phyloP scores from a whole-genome alignment of 2,329 filamentous ascomycete species.

The Juglanconis juglandina region DNA sequence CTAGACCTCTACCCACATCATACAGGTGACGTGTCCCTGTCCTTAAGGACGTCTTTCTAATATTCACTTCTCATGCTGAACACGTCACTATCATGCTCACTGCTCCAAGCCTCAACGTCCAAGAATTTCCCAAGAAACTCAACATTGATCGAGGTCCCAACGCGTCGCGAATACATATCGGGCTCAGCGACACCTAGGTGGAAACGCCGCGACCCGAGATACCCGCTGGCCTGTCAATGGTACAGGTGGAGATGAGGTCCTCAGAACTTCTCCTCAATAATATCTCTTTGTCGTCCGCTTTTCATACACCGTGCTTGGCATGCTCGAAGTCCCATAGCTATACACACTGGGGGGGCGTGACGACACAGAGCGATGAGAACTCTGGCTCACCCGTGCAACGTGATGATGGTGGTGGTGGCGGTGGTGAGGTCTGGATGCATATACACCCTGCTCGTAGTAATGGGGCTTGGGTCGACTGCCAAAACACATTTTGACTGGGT shows the following conservation, averaged over 20 bases:
- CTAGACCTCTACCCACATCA: too few species aligned
- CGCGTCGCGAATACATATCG: too few species aligned
- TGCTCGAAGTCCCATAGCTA: neutral
- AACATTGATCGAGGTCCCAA: too few species aligned
- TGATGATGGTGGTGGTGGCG: neutral
- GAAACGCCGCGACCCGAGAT: neutral
- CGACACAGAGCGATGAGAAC: neutral
- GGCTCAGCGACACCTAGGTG: too few species aligned
- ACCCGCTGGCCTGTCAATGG: too few species aligned
- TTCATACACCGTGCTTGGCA: neutral
- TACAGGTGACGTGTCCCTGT: too few species aligned
- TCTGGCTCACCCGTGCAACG: neutral
- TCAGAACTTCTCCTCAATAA: neutral
- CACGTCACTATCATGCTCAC: too few species aligned
- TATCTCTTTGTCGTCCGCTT: slow-evolving; percentile 2
- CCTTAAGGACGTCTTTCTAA: too few species aligned
- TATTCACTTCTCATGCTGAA: too few species aligned
- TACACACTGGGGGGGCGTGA: neutral
- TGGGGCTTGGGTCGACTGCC: neutral
- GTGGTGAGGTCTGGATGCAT: neutral
- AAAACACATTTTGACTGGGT: neutral
- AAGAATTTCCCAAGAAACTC: too few species aligned
- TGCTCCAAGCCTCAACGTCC: too few species aligned
- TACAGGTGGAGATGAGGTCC: too few species aligned
- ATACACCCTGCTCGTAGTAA: slow-evolving; percentile 5